Evolutionary conservation across 2,329 filamentous ascomycete species (phyloP).

Genomic region (Cladosporium sp.): DNA sequence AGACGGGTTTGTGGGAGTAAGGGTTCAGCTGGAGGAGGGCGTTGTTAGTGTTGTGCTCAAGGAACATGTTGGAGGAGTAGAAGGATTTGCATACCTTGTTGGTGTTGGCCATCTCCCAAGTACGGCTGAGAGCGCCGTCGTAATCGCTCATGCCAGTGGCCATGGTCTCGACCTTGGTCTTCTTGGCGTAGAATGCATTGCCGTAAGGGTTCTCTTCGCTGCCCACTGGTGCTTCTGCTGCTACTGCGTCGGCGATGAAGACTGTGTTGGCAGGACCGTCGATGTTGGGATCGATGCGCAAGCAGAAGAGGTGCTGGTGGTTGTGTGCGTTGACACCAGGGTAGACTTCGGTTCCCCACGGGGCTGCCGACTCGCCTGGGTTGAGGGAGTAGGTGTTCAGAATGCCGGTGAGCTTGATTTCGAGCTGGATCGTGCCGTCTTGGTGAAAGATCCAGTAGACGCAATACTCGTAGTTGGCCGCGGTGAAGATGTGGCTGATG

Average conservation of each 20-base stretch:
- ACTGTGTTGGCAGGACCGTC: constrained; percentile 82
- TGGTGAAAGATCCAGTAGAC: constrained; percentile 86
- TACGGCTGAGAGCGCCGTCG: constrained; percentile 70
- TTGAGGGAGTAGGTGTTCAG: constrained; percentile 85
- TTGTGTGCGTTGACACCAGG: constrained; percentile 91
- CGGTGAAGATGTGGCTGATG: constrained; percentile 88
- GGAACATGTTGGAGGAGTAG: not conserved
- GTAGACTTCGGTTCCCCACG: constrained; percentile 90
- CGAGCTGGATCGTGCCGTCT: constrained; percentile 86
- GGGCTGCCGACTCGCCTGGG: constrained; percentile 72
- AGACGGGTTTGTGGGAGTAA: constrained; percentile 76
- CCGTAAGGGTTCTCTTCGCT: constrained; percentile 81
- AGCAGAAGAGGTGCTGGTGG: constrained; percentile 91
- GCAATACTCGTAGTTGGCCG: constrained; percentile 93
- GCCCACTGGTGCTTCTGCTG: constrained; percentile 69
- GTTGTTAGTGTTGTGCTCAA: not conserved
- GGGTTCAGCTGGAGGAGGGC: constrained; percentile 57
- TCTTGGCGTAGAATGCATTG: constrained; percentile 83
- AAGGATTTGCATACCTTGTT: constrained; percentile 28
- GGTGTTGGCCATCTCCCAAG: constrained; percentile 88
- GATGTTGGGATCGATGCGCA: constrained; percentile 81
- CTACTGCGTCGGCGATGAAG: constrained; percentile 73
- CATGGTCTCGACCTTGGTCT: constrained; percentile 72
- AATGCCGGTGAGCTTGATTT: constrained; percentile 86
- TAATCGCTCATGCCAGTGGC: constrained; percentile 72